A percentile compares a stretch with the other conserved stretches of the same genome.
These are phyloP conservation scores for Protea cynaroides DNA, from an alignment of 164 flowering plant genomes.

Conservation along the genomic window DNA sequence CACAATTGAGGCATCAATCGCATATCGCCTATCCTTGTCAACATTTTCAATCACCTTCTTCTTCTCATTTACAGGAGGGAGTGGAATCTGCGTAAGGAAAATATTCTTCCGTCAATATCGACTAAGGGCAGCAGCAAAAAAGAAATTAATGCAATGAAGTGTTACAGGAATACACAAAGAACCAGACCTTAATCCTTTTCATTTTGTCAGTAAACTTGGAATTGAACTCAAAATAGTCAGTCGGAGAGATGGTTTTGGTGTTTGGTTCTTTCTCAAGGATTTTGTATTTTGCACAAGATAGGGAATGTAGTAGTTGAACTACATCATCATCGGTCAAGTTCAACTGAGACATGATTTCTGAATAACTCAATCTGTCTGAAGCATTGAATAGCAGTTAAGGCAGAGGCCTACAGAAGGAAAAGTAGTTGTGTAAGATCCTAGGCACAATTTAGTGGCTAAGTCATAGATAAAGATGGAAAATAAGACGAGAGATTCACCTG, in stretches of 20 bases:
- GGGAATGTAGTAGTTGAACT: constrained; percentile 71
- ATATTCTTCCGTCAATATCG: neutral
- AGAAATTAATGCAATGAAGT: neutral
- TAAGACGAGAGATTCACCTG: constrained; percentile 42
- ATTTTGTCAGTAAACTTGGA: constrained; percentile 69
- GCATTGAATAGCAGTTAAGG: constrained; percentile 67
- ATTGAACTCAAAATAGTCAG: constrained; percentile 66
- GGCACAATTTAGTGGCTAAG: neutral
- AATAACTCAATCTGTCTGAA: constrained; percentile 55
- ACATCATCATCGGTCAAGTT: constrained; percentile 74
- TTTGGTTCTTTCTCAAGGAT: constrained; percentile 62
- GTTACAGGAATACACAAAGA: neutral
- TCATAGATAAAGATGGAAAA: neutral
- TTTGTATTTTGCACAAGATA: constrained; percentile 71
- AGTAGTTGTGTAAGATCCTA: neutral
- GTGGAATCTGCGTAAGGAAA: constrained; percentile 22
- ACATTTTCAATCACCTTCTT: constrained; percentile 36
- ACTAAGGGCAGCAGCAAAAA: neutral
- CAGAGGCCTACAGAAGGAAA: constrained; percentile 45
- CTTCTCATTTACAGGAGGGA: constrained; percentile 34
- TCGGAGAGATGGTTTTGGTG: constrained; percentile 48
- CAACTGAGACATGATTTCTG: constrained; percentile 70
- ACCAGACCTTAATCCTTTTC: constrained; percentile 75
- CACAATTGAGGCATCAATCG: constrained; percentile 39
- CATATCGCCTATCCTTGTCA: constrained; percentile 30